Conservation (phyloP, 2,329 filamentous ascomycete genomes). For the Sclerotinia nivalis region DNA sequence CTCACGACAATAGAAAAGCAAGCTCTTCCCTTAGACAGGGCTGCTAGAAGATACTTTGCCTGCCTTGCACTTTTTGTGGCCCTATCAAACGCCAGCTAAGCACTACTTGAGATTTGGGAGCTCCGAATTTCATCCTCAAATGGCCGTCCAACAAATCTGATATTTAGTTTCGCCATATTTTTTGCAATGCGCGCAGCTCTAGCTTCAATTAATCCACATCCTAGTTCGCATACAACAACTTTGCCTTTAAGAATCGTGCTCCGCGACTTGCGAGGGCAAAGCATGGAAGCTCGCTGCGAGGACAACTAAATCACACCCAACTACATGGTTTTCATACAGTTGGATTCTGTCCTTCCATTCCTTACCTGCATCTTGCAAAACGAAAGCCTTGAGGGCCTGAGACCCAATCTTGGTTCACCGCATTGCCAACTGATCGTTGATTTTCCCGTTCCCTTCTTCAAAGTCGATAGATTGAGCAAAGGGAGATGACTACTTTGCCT, state of each 20-base stretch:
- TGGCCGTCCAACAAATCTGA: constrained; percentile 33
- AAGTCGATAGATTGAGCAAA: constrained; percentile 40
- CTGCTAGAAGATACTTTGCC: not conserved
- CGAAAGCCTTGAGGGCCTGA: constrained; percentile 29
- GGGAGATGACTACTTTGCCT: constrained; percentile 39
- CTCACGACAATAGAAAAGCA: not conserved
- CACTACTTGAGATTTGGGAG: not conserved
- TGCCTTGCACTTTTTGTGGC: not conserved
- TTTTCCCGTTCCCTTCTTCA: constrained; percentile 38
- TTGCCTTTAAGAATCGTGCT: constrained; percentile 49
- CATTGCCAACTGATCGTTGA: constrained; percentile 47
- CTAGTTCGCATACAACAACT: constrained; percentile 52
- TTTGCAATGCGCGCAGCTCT: constrained; percentile 39
- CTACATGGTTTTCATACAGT: constrained; percentile 19
- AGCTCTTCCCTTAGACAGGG: not conserved
- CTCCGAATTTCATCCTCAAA: not conserved
- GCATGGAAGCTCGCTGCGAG: constrained; percentile 33
- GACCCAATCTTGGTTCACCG: constrained; percentile 39
- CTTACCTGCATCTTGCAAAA: constrained; percentile 40
- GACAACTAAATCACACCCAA: constrained; percentile 32
- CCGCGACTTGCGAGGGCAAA: constrained; percentile 41
- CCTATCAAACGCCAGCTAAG: not conserved
- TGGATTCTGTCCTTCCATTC: constrained; percentile 9
- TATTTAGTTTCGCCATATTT: constrained; percentile 24
- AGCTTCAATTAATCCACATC: constrained; percentile 52